Evolutionary conservation across 805 yeast species (phyloP).

Genomic region (Lachancea quebecensis): DNA sequence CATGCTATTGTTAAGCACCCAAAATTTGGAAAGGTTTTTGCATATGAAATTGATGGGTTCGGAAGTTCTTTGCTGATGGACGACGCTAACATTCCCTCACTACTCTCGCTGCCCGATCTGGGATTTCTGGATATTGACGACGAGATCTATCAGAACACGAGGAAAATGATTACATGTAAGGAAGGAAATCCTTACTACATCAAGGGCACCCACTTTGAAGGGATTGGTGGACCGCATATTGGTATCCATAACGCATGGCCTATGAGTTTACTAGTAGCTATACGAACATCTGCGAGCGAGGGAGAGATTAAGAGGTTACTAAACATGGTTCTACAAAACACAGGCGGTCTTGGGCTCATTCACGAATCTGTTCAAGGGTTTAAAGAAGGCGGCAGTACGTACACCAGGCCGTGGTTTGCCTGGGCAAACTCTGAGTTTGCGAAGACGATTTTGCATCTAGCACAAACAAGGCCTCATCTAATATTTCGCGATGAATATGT

Average conservation of each 20-base stretch:
- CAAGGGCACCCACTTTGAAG: slow-evolving; percentile 55
- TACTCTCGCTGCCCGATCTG: slow-evolving; percentile 71
- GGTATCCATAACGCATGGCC: slow-evolving; percentile 86
- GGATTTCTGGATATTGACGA: slow-evolving; percentile 52
- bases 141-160: slow-evolving; percentile 65
- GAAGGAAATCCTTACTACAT: slow-evolving; percentile 75
- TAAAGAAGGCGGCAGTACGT: slow-evolving; percentile 39
- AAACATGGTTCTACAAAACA: slow-evolving; percentile 46
- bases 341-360: slow-evolving; percentile 73
- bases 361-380: slow-evolving; percentile 76
- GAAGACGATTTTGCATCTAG: slow-evolving; percentile 72
- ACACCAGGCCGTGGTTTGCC: slow-evolving; percentile 84
- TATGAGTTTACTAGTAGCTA: slow-evolving; percentile 69
- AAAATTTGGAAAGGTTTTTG: slow-evolving; percentile 67
- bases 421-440: slow-evolving; percentile 94
- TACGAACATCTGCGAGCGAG: slow-evolving; percentile 69
- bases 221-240: slow-evolving; percentile 88
- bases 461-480: slow-evolving; percentile 64
- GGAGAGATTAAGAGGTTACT: slow-evolving; percentile 52
- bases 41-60: slow-evolving; percentile 85
- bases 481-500: slow-evolving; percentile 44
- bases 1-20: slow-evolving; percentile 66
- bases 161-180: slow-evolving; percentile 64
- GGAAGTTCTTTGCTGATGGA: slow-evolving; percentile 74
- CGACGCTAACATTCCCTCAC: slow-evolving; percentile 84